Evolutionary conservation across 306 rosid species (phyloP).

Genomic region (Glycyrrhiza uralensis): DNA sequence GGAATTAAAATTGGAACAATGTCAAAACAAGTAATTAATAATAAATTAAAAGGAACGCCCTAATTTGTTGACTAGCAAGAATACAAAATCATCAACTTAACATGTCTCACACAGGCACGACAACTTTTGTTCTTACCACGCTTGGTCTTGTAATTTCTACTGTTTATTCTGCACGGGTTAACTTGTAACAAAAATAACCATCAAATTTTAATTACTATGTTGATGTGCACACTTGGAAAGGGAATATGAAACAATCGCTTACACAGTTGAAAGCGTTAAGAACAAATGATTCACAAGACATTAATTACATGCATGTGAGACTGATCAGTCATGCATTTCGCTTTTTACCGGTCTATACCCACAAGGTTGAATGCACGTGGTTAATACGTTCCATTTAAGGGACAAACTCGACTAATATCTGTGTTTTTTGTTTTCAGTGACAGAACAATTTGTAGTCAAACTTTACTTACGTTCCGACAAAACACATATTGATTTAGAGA

Average conservation of each 20-base stretch:
- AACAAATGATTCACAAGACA: slow-evolving; percentile 2
- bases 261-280: neutral
- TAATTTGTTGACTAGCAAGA: slow-evolving; percentile 8
- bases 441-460: too few relatives aligned
- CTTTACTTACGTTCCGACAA: too few relatives aligned
- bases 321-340: too few relatives aligned
- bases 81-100: too few relatives aligned
- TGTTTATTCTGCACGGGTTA: neutral
- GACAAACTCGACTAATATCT: too few relatives aligned
- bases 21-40: slow-evolving; percentile 9
- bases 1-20: slow-evolving; percentile 10
- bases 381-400: too few relatives aligned
- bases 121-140: slow-evolving; percentile 12
- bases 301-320: too few relatives aligned
- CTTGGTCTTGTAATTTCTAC: slow-evolving; percentile 1
- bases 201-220: neutral
- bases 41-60: neutral
- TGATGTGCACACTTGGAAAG: slow-evolving; percentile 15
- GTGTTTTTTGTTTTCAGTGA: too few relatives aligned
- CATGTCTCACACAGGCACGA: slow-evolving; percentile 18
- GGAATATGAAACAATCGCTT: neutral
- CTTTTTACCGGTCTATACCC: too few relatives aligned
- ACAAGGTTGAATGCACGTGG: too few relatives aligned
- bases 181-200: neutral
- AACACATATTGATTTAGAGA: too few relatives aligned